A percentile compares a stretch with the other conserved stretches of the same genome.
Evolutionary conservation across 495 filamentous ascomycete species (phyloP).

Genomic region (Podospora pseudocomata): DNA sequence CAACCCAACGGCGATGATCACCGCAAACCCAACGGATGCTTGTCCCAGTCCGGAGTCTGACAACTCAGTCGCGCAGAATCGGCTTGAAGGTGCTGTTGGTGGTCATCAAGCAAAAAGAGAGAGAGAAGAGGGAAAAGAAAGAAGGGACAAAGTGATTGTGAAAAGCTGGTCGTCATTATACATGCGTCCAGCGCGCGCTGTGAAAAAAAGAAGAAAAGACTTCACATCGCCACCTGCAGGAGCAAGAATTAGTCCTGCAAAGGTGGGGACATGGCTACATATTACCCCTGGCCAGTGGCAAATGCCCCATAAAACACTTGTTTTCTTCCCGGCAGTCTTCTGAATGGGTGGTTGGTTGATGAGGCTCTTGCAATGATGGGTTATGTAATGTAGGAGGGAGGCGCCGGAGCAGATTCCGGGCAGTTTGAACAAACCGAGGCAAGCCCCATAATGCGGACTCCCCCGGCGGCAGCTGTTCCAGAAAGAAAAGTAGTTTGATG

Average conservation of each 20-base stretch:
- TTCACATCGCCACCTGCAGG: background rate
- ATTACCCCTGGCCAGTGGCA: background rate
- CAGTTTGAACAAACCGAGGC: background rate
- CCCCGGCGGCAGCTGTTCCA: background rate
- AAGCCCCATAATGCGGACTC: background rate
- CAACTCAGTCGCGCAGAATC: background rate
- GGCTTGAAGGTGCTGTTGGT: background rate
- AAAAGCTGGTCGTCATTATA: background rate
- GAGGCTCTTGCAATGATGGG: no score
- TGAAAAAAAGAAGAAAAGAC: background rate
- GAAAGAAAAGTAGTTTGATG: background rate
- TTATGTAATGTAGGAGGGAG: no score
- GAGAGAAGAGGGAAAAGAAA: background rate
- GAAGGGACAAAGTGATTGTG: background rate
- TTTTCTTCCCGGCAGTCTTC: background rate
- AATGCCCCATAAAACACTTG: background rate
- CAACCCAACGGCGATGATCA: background rate
- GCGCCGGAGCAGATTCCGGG: background rate
- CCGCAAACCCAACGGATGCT: background rate
- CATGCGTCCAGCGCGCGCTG: background rate
- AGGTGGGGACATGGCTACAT: background rate
- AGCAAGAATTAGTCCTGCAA: background rate
- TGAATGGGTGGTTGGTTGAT: background rate
- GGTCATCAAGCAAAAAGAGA: background rate
- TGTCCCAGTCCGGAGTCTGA: background rate